Evolutionary conservation across 352 stramenopile species (phyloP), one percentile per base, ranked within the genome.

Genomic region (Phytophthora citrophthora): DNA sequence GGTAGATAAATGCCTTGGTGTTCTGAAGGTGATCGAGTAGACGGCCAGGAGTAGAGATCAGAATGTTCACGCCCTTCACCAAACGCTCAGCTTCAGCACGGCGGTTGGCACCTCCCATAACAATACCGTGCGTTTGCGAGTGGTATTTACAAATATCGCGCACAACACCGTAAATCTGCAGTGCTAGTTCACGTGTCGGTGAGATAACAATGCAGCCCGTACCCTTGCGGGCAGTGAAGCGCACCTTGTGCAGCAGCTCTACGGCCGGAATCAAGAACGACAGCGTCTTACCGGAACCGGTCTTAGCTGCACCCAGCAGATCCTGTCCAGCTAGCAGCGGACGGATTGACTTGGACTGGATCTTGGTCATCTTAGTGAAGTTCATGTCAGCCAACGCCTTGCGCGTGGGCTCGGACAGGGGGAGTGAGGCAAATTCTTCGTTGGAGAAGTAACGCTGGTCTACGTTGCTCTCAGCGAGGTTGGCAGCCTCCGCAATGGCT

Each of bases 111-210:
- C 98, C 98, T 43, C 98, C 98, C 83, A 99, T 99, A 43, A 99
- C 92, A 15, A 99, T 93, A 59, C 97, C 96, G 78, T 99, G 96
- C 2, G 96, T 99, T 69, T 98, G 93, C 61, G 79, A 91, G 73
- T 98, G 91, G 63, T 98, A 92, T 55, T 98, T 96, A 54, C 97
- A 90, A 60, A 98, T 88, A 65, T 99, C 97, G 40, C 97, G 94
- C 46, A 99, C 91, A 5, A 99, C 97, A 23, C 97, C 97, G 80
- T 99, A 99, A 72, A 98, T 99, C 77, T 99, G 97, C 65, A 99
- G 90, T 47, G 96, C 96, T 62, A 99, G 80, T 74, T 99, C 97
- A 23, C 98, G 81, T 26, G 97, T 99, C 13, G 98, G 98, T 27
- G 94, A 97, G 65, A 99, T 99, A 27, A 99, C 90, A 54, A 99